Conservation (phyloP, 768 basidiomycete species). For the Boletus reticulatus region DNA sequence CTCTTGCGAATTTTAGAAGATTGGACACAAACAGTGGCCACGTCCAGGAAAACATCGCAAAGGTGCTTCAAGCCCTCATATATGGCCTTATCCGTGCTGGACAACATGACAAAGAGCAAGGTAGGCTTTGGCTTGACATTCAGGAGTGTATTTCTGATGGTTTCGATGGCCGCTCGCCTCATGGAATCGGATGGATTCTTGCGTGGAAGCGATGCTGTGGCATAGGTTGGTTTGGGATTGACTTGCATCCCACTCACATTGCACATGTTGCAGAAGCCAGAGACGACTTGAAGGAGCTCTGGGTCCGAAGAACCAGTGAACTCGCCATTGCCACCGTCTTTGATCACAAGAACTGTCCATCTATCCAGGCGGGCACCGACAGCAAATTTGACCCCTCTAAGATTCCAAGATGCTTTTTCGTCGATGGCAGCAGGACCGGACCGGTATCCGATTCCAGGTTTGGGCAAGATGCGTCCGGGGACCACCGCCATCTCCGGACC, state of each 20-base stretch:
- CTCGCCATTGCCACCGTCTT: slow-evolving; percentile 58
- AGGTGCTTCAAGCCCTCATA: slow-evolving; percentile 54
- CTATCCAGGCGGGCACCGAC: slow-evolving; percentile 52
- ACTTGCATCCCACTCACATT: slow-evolving; percentile 59
- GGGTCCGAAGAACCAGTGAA: slow-evolving; percentile 55
- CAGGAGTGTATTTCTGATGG: slow-evolving; percentile 43
- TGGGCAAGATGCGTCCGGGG: slow-evolving; percentile 49
- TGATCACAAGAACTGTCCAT: slow-evolving; percentile 70
- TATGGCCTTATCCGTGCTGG: slow-evolving; percentile 45
- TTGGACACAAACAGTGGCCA: slow-evolving; percentile 71
- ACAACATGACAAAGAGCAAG: slow-evolving; percentile 46
- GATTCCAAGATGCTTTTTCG: slow-evolving; percentile 51
- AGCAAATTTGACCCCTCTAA: slow-evolving; percentile 57
- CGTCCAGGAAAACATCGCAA: slow-evolving; percentile 48
- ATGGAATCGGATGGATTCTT: slow-evolving; percentile 54
- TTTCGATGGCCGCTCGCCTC: slow-evolving; percentile 46
- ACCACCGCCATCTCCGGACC: slow-evolving; percentile 53
- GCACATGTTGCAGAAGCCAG: slow-evolving; percentile 65
- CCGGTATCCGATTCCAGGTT: slow-evolving; percentile 42
- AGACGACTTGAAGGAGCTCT: slow-evolving; percentile 42
- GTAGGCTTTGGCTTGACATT: slow-evolving; percentile 39
- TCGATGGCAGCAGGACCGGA: slow-evolving; percentile 35
- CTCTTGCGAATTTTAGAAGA: slow-evolving; percentile 68
- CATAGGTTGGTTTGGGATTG: slow-evolving; percentile 30
- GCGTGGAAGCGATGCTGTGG: slow-evolving; percentile 44